Evolutionary conservation across 2,329 filamentous ascomycete genomes (phyloP).

Genomic region (Chalaropsis ovoidea): DNA sequence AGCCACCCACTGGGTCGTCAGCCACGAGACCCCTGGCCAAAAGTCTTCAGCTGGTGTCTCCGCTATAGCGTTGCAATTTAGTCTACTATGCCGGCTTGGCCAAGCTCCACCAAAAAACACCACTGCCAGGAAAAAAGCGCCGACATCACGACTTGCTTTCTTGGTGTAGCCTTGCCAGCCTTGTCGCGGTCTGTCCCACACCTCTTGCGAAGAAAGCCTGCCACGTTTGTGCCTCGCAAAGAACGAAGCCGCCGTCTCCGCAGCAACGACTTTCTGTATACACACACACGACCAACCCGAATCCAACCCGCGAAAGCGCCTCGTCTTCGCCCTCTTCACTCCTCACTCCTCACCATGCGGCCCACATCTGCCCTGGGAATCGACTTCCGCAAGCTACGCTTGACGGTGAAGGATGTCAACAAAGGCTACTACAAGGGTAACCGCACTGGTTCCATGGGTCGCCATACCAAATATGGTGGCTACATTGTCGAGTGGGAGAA

Average conservation of each 20-base stretch:
- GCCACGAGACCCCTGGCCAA: not conserved
- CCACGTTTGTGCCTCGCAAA: no score
- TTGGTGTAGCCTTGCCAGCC: not conserved
- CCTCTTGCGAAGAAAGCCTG: not conserved
- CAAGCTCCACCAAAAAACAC: not conserved
- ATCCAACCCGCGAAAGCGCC: not conserved
- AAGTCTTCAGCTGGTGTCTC: not conserved
- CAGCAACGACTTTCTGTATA: not conserved
- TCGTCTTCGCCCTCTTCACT: not conserved
- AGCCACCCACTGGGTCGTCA: not conserved
- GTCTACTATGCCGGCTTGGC: no score
- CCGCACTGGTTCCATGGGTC: slow-evolving; percentile 75
- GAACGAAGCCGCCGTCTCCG: not conserved
- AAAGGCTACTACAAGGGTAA: slow-evolving; percentile 98
- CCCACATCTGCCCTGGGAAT: slow-evolving; percentile 57
- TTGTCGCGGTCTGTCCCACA: not conserved
- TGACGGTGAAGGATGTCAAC: slow-evolving; percentile 88
- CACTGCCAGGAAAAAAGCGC: not conserved
- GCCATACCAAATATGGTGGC: slow-evolving; percentile 70
- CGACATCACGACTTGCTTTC: not conserved
- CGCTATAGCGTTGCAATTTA: not conserved
- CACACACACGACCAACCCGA: not conserved
- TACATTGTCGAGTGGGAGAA: slow-evolving; percentile 78
- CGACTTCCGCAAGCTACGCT: slow-evolving; percentile 60
- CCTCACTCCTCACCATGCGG: slow-evolving; percentile 44